Evolutionary conservation across 305 asterid species (phyloP).

Genomic region (Solanum hybrid): DNA sequence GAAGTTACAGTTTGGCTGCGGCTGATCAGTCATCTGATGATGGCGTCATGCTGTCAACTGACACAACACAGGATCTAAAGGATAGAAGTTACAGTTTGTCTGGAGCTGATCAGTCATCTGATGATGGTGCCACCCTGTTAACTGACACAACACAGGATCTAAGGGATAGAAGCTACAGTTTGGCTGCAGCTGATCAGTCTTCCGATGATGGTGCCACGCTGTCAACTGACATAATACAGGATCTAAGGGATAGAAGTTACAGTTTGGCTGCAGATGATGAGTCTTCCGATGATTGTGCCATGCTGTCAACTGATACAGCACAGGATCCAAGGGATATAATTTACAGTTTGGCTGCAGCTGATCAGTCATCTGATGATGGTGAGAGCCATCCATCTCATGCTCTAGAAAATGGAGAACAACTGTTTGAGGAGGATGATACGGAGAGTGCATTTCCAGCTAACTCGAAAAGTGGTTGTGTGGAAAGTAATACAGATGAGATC

Average conservation of each 20-base stretch:
- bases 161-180: constrained; percentile 19
- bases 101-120: constrained; percentile 10
- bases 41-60: constrained; percentile 4
- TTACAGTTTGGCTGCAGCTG: constrained; percentile 17
- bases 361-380: constrained; percentile 12
- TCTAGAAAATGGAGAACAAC: constrained; percentile 39
- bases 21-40: constrained; percentile 8
- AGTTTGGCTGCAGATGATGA: constrained; percentile 17
- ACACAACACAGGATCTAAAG: constrained; percentile 11
- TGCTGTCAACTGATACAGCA: constrained; percentile 13
- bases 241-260: constrained; percentile 21
- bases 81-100: constrained; percentile 22
- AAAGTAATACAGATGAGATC: constrained; percentile 25
- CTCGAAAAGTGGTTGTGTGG: constrained; percentile 18
- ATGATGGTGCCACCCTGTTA: constrained; percentile 9
- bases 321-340: constrained; percentile 19
- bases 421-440: constrained; percentile 37
- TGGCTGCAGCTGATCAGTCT: constrained; percentile 17
- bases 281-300: not conserved
- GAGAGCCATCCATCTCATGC: constrained; percentile 22
- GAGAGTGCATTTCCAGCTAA: constrained; percentile 14
- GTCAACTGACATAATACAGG: constrained; percentile 8
- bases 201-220: not conserved
- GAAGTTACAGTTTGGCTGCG: constrained; percentile 16
- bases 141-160: constrained; percentile 9